Base-by-base conservation (phyloP, 208 protist genomes). In the Wallacemonas sp. region DNA sequence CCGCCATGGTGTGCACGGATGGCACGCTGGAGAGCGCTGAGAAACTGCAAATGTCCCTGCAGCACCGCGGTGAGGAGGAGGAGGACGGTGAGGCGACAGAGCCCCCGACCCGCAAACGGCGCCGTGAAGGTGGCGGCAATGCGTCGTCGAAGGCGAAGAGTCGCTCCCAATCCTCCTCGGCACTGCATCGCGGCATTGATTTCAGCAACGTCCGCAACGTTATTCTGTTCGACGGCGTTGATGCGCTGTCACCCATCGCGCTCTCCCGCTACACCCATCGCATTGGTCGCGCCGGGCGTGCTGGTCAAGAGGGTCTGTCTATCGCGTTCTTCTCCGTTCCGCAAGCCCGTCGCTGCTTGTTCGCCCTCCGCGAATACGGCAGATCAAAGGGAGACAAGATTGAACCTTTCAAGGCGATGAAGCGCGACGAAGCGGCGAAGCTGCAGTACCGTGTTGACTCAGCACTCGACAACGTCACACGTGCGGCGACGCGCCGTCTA, bases 1-100 rank as follows among this genome's bases (percentile, higher is more conserved):
- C 92, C n/a, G 96, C 94, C 34, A 84, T 99, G 19, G 97, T 99
- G 59, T 98, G 97, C 51, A 99, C 97, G 19, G 97, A 99, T 79
- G 84, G 90, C 54, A 97, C 79, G 27, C 58, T 95, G 22, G 93
- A 91, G 70, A 93, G 69, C 31, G 84, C 77, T 17, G 82, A 87
- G 68, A 80, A 78, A 49, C 73, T 94, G 61, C 80, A 85, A 68
- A 76, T 67, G 68, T 80, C 63, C 30, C 56, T 80, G 49, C 66
- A 76, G 17, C 36, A 66, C 31, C 28, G 63, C 39, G 65, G 47
- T 19, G 55, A 42, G 15, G n/a, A 21, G 0, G 46, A 59, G 24
- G 68, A 56, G 28, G 46, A 34, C 17, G 60, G 33, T 4, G 54
- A n/a, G n/a, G n/a, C n/a, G n/a, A n/a, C 42, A 6, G 34, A 45